Evolutionary conservation across 306 rosid species (phyloP).

Genomic region (Prosopis cineraria): DNA sequence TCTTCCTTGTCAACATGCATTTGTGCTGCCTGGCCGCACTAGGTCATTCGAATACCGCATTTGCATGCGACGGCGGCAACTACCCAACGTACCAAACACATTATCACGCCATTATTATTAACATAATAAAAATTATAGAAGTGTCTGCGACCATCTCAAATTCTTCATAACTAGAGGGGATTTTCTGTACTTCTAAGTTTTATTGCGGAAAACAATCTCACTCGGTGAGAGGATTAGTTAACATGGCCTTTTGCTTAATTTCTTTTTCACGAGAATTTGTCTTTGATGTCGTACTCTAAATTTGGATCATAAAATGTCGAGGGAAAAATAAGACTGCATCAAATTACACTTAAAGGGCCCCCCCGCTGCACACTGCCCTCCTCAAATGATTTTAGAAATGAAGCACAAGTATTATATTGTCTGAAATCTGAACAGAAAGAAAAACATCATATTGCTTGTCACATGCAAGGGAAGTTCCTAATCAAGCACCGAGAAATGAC

Average conservation of each 20-base stretch:
- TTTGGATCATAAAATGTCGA: not conserved
- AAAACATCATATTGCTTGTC: conserved; percentile 39
- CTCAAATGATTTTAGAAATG: conserved; percentile 44
- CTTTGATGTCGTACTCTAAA: not conserved
- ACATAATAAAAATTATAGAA: too few relatives aligned
- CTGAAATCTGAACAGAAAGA: conserved; percentile 29
- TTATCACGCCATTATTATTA: not conserved
- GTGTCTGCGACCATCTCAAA: too few relatives aligned
- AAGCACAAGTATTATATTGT: conserved; percentile 26
- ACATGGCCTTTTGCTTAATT: not conserved
- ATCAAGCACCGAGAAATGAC: conserved; percentile 53
- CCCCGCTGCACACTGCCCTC: conserved; percentile 42
- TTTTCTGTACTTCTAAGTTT: too few relatives aligned
- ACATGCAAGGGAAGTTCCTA: conserved; percentile 48
- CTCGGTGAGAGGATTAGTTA: too few relatives aligned
- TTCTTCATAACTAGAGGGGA: too few relatives aligned
- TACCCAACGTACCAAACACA: not conserved
- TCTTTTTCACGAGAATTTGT: too few relatives aligned
- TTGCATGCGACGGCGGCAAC: too few relatives aligned
- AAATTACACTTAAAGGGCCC: conserved; percentile 37
- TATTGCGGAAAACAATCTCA: too few relatives aligned
- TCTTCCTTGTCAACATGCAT: not conserved
- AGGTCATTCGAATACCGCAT: not conserved
- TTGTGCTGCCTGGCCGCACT: not conserved
- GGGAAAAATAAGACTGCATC: conserved; percentile 28